These are phyloP conservation scores for Blastocladiella britannica DNA, from an alignment of 192 early-diverging fungal species.

Conservation along the genomic window DNA sequence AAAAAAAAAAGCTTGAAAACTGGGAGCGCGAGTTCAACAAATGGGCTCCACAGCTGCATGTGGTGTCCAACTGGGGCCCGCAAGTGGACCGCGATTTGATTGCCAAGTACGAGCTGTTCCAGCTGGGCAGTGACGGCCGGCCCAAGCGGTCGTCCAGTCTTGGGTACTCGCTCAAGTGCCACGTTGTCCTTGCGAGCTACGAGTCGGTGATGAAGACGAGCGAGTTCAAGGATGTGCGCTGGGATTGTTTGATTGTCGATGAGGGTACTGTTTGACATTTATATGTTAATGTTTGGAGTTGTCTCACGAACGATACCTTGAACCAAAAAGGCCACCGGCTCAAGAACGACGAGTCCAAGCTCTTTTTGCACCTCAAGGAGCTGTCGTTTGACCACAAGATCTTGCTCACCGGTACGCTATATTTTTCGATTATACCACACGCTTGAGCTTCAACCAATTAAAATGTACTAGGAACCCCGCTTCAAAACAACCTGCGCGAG, in stretches of 20 bases:
- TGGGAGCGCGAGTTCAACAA: constrained; percentile 50
- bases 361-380: constrained; percentile 30
- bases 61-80: constrained; percentile 32
- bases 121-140: neutral
- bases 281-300: no score
- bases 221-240: constrained; percentile 27
- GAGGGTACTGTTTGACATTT: no score
- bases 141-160: neutral
- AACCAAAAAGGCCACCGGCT: constrained; percentile 60
- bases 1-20: constrained; percentile 32
- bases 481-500: constrained; percentile 52
- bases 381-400: constrained; percentile 27
- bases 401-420: constrained; percentile 40
- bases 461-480: no score
- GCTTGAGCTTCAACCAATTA: no score
- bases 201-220: constrained; percentile 27
- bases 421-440: no score
- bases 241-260: constrained; percentile 47
- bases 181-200: constrained; percentile 46
- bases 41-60: constrained; percentile 41
- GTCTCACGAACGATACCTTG: no score
- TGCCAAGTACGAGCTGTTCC: constrained; percentile 28
- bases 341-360: constrained; percentile 41
- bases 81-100: constrained; percentile 20
- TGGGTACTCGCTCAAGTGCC: constrained; percentile 24